phyloP scores from a whole-genome alignment of 805 yeast genomes.

The Saccharomyces jurei region DNA sequence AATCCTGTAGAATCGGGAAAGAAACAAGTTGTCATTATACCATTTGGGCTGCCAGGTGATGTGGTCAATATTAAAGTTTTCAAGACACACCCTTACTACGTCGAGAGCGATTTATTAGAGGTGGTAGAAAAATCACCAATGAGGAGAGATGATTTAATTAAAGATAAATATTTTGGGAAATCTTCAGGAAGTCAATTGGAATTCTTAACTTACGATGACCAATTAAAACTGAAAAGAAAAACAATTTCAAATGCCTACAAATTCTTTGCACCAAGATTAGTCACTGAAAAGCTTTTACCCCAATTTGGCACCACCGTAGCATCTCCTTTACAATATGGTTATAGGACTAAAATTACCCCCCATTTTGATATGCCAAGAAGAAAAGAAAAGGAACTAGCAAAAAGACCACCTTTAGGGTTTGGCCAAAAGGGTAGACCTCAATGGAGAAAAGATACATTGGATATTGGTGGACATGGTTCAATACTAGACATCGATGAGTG shows the following conservation, averaged over 20 bases:
- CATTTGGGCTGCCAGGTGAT: conserved; percentile 88
- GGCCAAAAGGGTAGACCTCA: conserved; percentile 74
- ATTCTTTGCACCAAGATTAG: conserved; percentile 57
- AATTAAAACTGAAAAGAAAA: conserved; percentile 59
- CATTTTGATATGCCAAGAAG: conserved; percentile 80
- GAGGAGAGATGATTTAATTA: conserved; percentile 52
- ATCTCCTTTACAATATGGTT: conserved; percentile 68
- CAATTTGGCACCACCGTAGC: conserved; percentile 53
- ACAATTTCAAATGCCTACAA: conserved; percentile 78
- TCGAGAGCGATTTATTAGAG: conserved; percentile 63
- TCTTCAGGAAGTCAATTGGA: conserved; percentile 97
- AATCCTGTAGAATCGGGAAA: conserved; percentile 43
- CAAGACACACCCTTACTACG: conserved; percentile 68
- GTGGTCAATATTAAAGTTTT: conserved; percentile 58
- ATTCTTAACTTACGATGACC: conserved; percentile 62
- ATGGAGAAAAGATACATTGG: conserved; percentile 45
- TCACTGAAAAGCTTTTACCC: conserved; percentile 43
- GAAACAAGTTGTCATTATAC: conserved; percentile 65
- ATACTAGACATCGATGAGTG: conserved; percentile 93
- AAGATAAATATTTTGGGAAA: conserved; percentile 73
- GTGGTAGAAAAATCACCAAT: conserved; percentile 38
- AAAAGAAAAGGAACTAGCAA: conserved; percentile 32
- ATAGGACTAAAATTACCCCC: conserved; percentile 92
- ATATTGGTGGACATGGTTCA: conserved; percentile 49
- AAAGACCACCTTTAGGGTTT: conserved; percentile 75